phyloP scores from a whole-genome alignment of 306 rosid genomes.

The Cucurbita argyrosperma region DNA sequence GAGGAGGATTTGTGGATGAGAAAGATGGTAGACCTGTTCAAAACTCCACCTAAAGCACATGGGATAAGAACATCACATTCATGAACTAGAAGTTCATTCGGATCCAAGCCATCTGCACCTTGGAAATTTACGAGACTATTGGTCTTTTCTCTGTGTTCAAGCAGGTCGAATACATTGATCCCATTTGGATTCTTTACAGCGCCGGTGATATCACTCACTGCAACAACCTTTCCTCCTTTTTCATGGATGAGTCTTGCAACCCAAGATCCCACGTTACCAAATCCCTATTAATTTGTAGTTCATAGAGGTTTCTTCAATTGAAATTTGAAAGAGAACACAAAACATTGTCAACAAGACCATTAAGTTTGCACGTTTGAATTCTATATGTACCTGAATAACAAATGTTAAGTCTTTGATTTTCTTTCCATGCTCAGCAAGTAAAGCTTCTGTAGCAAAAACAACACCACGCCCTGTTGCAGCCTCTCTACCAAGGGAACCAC shows the following conservation, averaged over 20 bases:
- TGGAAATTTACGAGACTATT: slow-evolving; percentile 25
- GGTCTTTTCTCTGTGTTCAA: slow-evolving; percentile 28
- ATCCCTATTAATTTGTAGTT: slow-evolving; percentile 36
- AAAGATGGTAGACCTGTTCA: slow-evolving; percentile 28
- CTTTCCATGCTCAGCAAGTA: slow-evolving; percentile 46
- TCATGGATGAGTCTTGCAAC: slow-evolving; percentile 35
- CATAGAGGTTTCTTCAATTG: neutral
- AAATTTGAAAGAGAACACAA: neutral
- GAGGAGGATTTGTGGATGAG: neutral
- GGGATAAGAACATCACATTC: slow-evolving; percentile 52
- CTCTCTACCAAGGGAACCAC: slow-evolving; percentile 55
- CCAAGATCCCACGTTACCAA: slow-evolving; percentile 80
- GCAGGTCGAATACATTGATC: slow-evolving; percentile 20
- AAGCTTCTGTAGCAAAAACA: slow-evolving; percentile 47
- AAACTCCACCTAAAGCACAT: slow-evolving; percentile 51
- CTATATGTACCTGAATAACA: slow-evolving; percentile 34
- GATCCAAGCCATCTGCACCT: slow-evolving; percentile 34
- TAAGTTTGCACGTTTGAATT: neutral
- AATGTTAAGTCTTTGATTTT: slow-evolving; percentile 31
- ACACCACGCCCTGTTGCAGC: slow-evolving; percentile 63
- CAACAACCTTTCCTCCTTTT: slow-evolving; percentile 40
- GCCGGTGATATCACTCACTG: slow-evolving; percentile 45
- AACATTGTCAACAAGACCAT: neutral
- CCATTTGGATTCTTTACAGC: slow-evolving; percentile 35
- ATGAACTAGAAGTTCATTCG: slow-evolving; percentile 25